Evolutionary conservation across 768 basidiomycete species (phyloP), one percentile per base, ranked within the genome.

Genomic region (Strobilomyces echinocephalus): DNA sequence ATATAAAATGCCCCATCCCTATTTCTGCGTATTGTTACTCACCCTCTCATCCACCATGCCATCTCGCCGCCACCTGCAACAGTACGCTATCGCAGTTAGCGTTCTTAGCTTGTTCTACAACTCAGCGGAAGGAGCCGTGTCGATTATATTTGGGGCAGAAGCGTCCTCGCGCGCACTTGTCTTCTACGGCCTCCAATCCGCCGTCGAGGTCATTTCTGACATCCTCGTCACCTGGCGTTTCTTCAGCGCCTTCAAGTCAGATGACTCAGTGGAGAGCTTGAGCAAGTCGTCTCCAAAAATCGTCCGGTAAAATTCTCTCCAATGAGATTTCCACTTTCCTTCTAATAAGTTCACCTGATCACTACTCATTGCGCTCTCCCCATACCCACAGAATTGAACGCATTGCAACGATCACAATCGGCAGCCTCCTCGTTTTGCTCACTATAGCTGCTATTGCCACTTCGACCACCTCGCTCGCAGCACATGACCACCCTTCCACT

Each of bases 121-220:
- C 68, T 61, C 53, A 57, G 74, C 33, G 50, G 78, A 79, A 51
- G 77, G 77, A 9, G 70, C 66, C 1, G 44, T 79, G 15, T 78
- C 77, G 8, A 67, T 79, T 34, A 63, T 72, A 18, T 74, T 79
- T 46, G 77, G 78, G 1, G 66, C 71, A 48, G 76, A 77, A 31
- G 73, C 76, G 11, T 68, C 70, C 4, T 79, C 77, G 1, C 69
- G 64, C 5, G 70, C 78, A 8, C 71, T 79, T 38, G 64, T 79
- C 26, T 79, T 79, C 63, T 79, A 75, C 44, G 77, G 78, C 1
- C 69, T 79, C 15, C 78, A 79, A 40, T 78, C 77, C 0, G 74
- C 60, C 4, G 74, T 78, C 36, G 78, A 79, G 54, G 76, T 78
- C 33, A 62, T 73, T 46, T 78, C 77, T 18, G 69, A 76, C 4